Evolutionary conservation across 805 yeast genomes (phyloP), one percentile per base, ranked within the genome.

Genomic region (Ogataea pini): DNA sequence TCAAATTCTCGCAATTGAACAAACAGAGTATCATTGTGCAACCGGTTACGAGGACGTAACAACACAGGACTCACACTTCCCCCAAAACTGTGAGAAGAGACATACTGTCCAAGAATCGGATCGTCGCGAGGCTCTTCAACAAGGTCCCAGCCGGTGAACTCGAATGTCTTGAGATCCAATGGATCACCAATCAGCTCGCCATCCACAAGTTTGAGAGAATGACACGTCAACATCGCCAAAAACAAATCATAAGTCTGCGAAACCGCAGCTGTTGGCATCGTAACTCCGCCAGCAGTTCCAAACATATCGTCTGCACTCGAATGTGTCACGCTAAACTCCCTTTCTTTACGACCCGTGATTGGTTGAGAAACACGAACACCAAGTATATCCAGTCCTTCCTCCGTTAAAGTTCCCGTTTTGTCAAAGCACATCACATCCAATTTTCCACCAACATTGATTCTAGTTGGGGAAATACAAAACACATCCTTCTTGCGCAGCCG

Each of bases 371-470:
- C 54, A 62, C 71, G 62, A 63, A 65, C 62, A 7, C 85, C 83
- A 59, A 90, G 73, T 2, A 94, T 88, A 64, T 92, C 98, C 31
- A 94, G 73, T 0, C 98, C 98, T 64, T 94, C 99, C 61, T 94
- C 98, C 0, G 99, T 94, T 54, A 94, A 72, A 0, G 99, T 94
- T 2, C 99, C 99, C 0, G 99, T 94, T 63, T 94, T 94, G 70
- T 94, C 99, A 67, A 94, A 94, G 60, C 96, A 90, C 62, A 89
- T 74, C 3, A 88, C 80, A 62, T 92, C 97, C 20, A 94, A 64
- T 58, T 94, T 90, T 8, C 99, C 99, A 29, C 96, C 97, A n/a
- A 94, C 84, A 62, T 94, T 94, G 40, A 95, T 94, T 51, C 96
- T 78, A 1, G 94, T 88, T 2, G 99, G 99, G 1, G 97, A 82